Evolutionary conservation across 2,329 filamentous ascomycete genomes (phyloP).

Genomic region (Cercospora canescens): DNA sequence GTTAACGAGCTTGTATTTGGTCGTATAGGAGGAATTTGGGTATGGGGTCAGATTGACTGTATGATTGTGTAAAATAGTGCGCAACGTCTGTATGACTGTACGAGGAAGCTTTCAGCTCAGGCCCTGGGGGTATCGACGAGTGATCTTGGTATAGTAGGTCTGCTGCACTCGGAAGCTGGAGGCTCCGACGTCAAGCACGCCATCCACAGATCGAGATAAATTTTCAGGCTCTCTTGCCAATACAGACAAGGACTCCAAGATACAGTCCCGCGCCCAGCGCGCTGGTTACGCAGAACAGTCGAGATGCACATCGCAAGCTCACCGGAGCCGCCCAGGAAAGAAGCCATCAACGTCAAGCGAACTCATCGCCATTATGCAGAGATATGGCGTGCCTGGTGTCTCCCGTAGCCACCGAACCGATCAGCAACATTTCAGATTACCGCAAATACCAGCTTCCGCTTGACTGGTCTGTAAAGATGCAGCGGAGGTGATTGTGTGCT

Average conservation of each 20-base stretch:
- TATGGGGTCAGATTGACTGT: not conserved
- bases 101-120: not conserved
- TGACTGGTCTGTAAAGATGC: not conserved
- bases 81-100: not conserved
- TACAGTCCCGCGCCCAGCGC: not conserved
- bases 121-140: not conserved
- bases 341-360: not conserved
- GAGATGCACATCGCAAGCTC: not conserved
- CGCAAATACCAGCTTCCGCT: not conserved
- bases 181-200: not conserved
- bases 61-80: not conserved
- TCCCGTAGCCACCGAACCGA: not conserved
- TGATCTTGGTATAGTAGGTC: not conserved
- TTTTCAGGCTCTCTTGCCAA: not conserved
- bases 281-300: slow-evolving; percentile 3
- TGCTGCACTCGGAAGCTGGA: not conserved
- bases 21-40: slow-evolving; percentile 27
- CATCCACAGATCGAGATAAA: not conserved
- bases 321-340: not conserved
- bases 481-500: not conserved
- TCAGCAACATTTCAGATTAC: not conserved
- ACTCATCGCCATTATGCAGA: not conserved
- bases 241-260: not conserved
- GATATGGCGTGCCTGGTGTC: not conserved
- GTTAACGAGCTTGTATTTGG: slow-evolving; percentile 53